Conservation (phyloP, 2,329 filamentous ascomycete genomes). For the Epichloe coenophiala region DNA sequence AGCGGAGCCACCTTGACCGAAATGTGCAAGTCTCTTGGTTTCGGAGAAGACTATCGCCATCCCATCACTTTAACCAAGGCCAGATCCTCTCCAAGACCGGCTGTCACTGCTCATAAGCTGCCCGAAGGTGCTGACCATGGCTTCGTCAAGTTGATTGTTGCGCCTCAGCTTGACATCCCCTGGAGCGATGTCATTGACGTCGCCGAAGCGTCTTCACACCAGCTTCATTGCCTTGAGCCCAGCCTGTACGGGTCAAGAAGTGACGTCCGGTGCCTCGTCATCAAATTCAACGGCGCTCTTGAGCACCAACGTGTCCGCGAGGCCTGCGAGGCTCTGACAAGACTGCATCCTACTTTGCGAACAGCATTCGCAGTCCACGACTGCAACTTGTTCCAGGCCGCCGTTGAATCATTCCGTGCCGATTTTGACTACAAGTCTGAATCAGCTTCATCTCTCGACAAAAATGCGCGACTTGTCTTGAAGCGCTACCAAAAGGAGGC, state of each 20-base stretch:
- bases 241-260: constrained; percentile 29
- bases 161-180: constrained; percentile 28
- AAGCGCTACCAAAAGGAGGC: constrained; percentile 26
- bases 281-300: constrained; percentile 32
- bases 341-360: constrained; percentile 37
- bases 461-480: constrained; percentile 26
- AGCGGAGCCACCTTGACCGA: constrained; percentile 28
- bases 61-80: not conserved
- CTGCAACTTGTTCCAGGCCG: constrained; percentile 34
- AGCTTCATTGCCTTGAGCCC: constrained; percentile 34
- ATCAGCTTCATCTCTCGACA: constrained; percentile 25
- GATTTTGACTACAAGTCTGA: constrained; percentile 31
- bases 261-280: constrained; percentile 33
- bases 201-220: constrained; percentile 32
- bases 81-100: constrained; percentile 3
- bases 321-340: constrained; percentile 29
- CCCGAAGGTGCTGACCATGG: constrained; percentile 13
- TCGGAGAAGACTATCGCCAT: constrained; percentile 3
- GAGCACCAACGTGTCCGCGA: constrained; percentile 29
- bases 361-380: constrained; percentile 37
- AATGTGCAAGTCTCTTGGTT: constrained; percentile 24
- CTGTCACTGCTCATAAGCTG: constrained; percentile 4
- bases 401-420: constrained; percentile 27
- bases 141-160: constrained; percentile 27
- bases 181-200: constrained; percentile 31